Conservation (phyloP, 2,329 filamentous ascomycete species). For the Apiospora kogelbergensis region DNA sequence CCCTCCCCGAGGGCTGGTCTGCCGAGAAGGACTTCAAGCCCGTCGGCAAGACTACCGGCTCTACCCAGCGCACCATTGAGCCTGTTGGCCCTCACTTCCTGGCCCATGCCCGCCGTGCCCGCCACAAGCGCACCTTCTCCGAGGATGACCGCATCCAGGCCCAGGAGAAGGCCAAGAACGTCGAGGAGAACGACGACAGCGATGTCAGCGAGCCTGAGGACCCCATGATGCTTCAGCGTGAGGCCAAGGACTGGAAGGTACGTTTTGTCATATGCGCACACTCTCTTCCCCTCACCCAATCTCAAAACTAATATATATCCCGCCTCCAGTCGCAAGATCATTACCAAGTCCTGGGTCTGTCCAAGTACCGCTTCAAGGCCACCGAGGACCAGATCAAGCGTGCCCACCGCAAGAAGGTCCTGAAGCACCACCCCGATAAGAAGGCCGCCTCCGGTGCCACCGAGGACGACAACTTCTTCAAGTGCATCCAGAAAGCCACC, state of each 20-base stretch:
- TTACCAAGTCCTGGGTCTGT: conserved; percentile 92
- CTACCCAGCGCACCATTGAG: conserved; percentile 86
- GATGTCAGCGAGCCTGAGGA: conserved; percentile 95
- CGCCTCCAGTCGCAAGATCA: conserved; percentile 79
- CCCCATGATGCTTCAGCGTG: conserved; percentile 83
- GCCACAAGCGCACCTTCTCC: conserved; percentile 96
- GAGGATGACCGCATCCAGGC: conserved; percentile 98
- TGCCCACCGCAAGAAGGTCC: conserved; percentile 98
- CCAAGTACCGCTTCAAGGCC: conserved; percentile 88
- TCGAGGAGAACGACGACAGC: conserved; percentile 85
- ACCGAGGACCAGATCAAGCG: conserved; percentile 99
- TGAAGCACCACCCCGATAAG: conserved; percentile 98
- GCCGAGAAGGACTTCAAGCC: conserved; percentile 92
- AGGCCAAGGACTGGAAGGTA: conserved; percentile 99
- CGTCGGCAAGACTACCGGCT: conserved; percentile 71
- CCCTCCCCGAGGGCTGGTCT: conserved; percentile 77
- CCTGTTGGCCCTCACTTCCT: conserved; percentile 97
- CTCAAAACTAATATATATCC: conserved; percentile 4
- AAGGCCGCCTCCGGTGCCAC: conserved; percentile 84
- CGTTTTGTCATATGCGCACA: conserved; percentile 20
- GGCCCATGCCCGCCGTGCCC: conserved; percentile 91
- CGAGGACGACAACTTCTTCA: conserved; percentile 99
- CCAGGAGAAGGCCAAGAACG: conserved; percentile 90
- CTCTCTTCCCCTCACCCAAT: background rate
- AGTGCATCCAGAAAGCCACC: conserved; percentile 98